A percentile compares a stretch with the other conserved stretches of the same genome.
Evolutionary conservation across 2,329 filamentous ascomycete genomes (phyloP).

Genomic region (Tolypocladium sp.): DNA sequence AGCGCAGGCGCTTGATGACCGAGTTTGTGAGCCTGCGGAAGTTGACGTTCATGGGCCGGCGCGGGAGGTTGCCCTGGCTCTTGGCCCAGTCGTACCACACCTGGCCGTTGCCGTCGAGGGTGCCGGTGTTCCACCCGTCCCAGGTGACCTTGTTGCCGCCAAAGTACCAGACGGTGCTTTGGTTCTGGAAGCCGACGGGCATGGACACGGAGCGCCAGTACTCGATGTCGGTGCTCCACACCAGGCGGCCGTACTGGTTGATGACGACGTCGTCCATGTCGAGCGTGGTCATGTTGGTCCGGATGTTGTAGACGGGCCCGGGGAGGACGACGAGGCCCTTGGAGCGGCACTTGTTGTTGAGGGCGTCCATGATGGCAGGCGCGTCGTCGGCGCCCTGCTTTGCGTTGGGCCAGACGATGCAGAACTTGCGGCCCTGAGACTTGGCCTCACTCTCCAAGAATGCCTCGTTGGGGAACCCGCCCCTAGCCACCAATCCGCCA

Average conservation of each 20-base stretch:
- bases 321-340: conserved; percentile 22
- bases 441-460: conserved; percentile 4
- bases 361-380: conserved; percentile 18
- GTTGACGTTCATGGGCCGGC: conserved; percentile 43
- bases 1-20: conserved; percentile 35
- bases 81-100: conserved; percentile 46
- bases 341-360: conserved; percentile 18
- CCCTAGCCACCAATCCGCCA: not conserved
- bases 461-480: not conserved
- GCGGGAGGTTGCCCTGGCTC: conserved; percentile 33
- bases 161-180: conserved; percentile 43
- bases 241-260: conserved; percentile 27
- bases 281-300: conserved; percentile 23
- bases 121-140: conserved; percentile 40
- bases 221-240: conserved; percentile 34
- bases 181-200: conserved; percentile 44
- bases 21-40: conserved; percentile 34
- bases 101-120: conserved; percentile 50
- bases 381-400: conserved; percentile 19
- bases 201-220: conserved; percentile 45
- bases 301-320: conserved; percentile 23
- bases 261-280: conserved; percentile 29
- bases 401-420: conserved; percentile 16
- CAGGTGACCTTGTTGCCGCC: conserved; percentile 42
- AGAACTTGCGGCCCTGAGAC: conserved; percentile 13